Base-by-base conservation (phyloP, 1,284 basidiomycete species). In the Tausonia pullulans region DNA sequence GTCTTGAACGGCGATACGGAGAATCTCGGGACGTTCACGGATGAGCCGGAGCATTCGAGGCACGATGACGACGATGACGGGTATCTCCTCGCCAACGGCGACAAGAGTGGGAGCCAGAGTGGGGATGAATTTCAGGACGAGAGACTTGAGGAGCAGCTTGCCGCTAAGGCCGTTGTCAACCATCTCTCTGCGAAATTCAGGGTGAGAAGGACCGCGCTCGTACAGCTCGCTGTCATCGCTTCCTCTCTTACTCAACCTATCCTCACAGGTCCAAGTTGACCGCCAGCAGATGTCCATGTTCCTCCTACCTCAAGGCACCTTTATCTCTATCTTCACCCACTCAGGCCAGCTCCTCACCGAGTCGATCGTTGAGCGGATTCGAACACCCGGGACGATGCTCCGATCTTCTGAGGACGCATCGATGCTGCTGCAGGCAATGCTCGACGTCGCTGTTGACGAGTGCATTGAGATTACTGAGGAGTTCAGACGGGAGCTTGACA, bases 371-470 rank as follows among this genome's bases (percentile, higher is more conserved):
- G 60, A 63, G 44, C 45, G 69, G 14, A 58, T 69, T 39, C 44
- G 59, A 4, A 61, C 62, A 40, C 61, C 63, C 14, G 69, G 65
- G 3, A 69, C 69, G 9, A 16, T 67, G 3, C 56, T 69, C 8
- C 50, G 69, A 9, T 53, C 64, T 8, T 65, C 65, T 16, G 63
- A 62, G 14, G 69, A 69, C 48, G 43, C 66, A 60, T 67, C 66
- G 10, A 69, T 69, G 69, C 58, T 69, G 4, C 58, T 69, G 3
- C 68, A 69, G 58, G 68, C 69, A 5, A 49, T 69, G 5, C 60
- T 69, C 41, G 69, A 69, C 51, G 65, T 68, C 27, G 63, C 65
- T 0, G 69, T 67, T 5, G 69, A 69, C 58, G 63, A 69, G 41
- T 57, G 62, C 1, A 46, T 69, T 7, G 64, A 66, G 48, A 61